These are phyloP conservation scores for Macadamia tetraphylla DNA, from an alignment of 164 flowering plant species.

Conservation along the genomic window DNA sequence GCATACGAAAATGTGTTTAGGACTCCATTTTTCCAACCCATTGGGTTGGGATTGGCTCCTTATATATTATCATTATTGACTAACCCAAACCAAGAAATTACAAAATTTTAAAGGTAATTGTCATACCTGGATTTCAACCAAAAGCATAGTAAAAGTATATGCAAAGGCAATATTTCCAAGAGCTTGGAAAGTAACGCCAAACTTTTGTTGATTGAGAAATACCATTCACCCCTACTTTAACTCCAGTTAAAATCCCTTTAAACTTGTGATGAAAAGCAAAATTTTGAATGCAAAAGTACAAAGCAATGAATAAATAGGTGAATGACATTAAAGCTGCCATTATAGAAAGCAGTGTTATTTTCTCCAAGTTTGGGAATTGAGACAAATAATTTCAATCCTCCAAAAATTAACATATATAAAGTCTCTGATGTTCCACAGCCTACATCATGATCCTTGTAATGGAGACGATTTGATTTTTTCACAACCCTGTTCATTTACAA, in stretches of 20 bases:
- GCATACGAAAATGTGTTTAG: too few species aligned
- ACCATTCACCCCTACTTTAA: slow-evolving; percentile 7
- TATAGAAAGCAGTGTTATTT: too few species aligned
- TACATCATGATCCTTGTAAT: slow-evolving; percentile 21
- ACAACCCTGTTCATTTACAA: slow-evolving; percentile 13
- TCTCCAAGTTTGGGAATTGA: too few species aligned
- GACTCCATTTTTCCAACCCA: too few species aligned
- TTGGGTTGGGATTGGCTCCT: too few species aligned
- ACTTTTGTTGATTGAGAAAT: slow-evolving; percentile 18
- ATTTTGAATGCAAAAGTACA: too few species aligned
- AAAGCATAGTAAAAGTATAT: slow-evolving; percentile 30
- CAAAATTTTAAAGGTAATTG: too few species aligned
- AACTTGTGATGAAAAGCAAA: slow-evolving; percentile 16
- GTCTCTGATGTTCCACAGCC: slow-evolving; percentile 6
- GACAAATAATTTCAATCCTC: too few species aligned
- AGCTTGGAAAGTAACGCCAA: slow-evolving; percentile 32
- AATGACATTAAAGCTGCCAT: too few species aligned
- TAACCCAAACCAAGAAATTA: too few species aligned
- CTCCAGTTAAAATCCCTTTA: slow-evolving; percentile 25
- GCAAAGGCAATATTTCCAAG: slow-evolving; percentile 7
- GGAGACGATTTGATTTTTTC: slow-evolving; percentile 30
- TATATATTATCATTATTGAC: too few species aligned
- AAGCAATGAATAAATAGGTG: too few species aligned
- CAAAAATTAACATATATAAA: neutral
- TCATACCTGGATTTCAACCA: slow-evolving; percentile 42